These are phyloP conservation scores for Pythium dissimile DNA, from an alignment of 352 stramenopile species.

Conservation along the genomic window DNA sequence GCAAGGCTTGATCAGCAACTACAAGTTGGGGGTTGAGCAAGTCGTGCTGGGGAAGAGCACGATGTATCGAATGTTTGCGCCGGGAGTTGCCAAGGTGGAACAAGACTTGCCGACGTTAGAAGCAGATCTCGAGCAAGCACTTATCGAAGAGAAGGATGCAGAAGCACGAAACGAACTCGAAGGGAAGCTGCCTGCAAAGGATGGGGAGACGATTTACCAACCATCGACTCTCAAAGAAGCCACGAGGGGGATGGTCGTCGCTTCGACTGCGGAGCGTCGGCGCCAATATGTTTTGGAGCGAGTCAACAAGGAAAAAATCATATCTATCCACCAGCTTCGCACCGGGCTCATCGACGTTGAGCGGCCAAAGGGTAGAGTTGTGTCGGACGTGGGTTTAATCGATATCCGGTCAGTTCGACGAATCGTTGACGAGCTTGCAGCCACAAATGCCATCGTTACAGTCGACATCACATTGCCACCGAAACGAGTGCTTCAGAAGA, in stretches of 20 bases:
- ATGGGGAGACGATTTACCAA: slow-evolving; percentile 21
- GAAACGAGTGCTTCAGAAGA: slow-evolving; percentile 66
- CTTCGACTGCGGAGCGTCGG: slow-evolving; percentile 50
- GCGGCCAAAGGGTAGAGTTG: slow-evolving; percentile 19
- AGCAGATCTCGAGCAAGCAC: slow-evolving; percentile 1
- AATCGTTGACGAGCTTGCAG: slow-evolving; percentile 62
- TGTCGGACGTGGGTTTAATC: slow-evolving; percentile 30
- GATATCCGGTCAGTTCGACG: slow-evolving; percentile 66
- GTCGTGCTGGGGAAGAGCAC: slow-evolving; percentile 77
- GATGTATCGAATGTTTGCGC: slow-evolving; percentile 83
- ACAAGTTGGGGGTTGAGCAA: slow-evolving; percentile 73
- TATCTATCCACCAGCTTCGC: slow-evolving; percentile 66
- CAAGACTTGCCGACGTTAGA: slow-evolving; percentile 1
- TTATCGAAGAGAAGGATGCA: background rate
- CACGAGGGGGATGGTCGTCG: slow-evolving; percentile 41
- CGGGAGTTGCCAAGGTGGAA: slow-evolving; percentile 19
- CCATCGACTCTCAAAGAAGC: slow-evolving; percentile 61
- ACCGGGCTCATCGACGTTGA: slow-evolving; percentile 51
- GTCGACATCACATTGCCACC: slow-evolving; percentile 68
- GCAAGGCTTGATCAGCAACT: slow-evolving; percentile 75
- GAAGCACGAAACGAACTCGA: background rate
- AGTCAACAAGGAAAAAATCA: slow-evolving; percentile 55
- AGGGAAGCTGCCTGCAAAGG: background rate
- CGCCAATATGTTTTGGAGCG: slow-evolving; percentile 56
- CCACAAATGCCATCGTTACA: slow-evolving; percentile 38